Percentiles rank a stretch among this genome's conserved stretches.
phyloP scores from a whole-genome alignment of 176 grass and related monocot genomes.

The Rhynchospora pubera region DNA sequence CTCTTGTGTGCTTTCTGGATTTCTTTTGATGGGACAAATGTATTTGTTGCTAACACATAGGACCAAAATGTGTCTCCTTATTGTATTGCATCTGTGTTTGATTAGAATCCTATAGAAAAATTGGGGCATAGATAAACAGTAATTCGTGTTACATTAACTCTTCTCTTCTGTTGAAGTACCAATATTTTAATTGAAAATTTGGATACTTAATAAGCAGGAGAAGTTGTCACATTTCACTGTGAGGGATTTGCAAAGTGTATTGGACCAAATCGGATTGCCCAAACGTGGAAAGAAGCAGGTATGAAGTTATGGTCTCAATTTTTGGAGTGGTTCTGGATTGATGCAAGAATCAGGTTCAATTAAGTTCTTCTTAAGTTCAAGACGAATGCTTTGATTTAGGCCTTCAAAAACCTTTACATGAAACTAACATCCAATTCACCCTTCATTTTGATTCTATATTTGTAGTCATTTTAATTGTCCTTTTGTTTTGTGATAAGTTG shows the following conservation, averaged over 20 bases:
- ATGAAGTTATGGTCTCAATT: background rate
- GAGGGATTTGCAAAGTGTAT: conserved; percentile 88
- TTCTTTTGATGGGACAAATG: background rate
- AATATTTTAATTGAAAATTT: background rate
- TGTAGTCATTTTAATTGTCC: background rate
- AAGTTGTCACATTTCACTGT: conserved; percentile 84
- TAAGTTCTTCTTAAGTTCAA: background rate
- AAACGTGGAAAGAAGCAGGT: conserved; percentile 96
- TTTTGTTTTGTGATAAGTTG: background rate
- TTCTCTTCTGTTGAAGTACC: background rate
- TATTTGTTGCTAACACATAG: background rate
- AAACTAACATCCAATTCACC: background rate
- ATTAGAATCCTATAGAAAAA: background rate
- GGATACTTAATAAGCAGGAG: conserved; percentile 33
- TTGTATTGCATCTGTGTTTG: background rate
- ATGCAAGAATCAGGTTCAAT: too few relatives aligned
- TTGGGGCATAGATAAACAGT: background rate
- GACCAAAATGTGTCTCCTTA: background rate
- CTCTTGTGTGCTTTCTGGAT: background rate
- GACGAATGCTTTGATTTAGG: background rate
- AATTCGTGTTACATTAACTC: background rate
- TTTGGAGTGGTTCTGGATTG: background rate
- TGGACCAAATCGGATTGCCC: conserved; percentile 58
- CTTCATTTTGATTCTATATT: background rate
- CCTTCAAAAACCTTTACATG: background rate